Conservation (phyloP, 202 grass and related monocot genomes). For the Schoenoplectus tabernaemontani region DNA sequence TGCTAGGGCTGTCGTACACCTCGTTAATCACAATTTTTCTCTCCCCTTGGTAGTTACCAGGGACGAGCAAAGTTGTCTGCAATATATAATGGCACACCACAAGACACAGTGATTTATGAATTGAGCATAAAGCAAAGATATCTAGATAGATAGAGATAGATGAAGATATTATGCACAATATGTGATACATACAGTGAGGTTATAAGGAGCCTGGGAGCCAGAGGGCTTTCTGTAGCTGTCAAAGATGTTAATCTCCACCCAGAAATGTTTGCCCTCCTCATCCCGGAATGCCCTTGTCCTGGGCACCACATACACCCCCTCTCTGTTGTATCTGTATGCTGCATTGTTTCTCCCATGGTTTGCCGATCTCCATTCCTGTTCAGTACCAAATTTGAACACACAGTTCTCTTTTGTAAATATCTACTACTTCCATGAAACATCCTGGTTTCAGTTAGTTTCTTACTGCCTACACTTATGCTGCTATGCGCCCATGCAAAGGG, state of each 20-base stretch:
- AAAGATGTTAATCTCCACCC: conserved; percentile 76
- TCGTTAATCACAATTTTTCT: conserved; percentile 51
- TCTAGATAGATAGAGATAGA: not conserved
- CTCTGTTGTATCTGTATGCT: conserved; percentile 51
- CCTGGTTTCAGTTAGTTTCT: conserved; percentile 14
- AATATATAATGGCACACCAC: conserved; percentile 18
- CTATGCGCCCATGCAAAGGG: conserved; percentile 1
- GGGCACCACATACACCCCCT: conserved; percentile 59
- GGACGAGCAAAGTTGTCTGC: conserved; percentile 87
- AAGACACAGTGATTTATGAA: not conserved
- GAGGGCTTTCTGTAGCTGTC: conserved; percentile 73
- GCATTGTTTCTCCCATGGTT: conserved; percentile 79
- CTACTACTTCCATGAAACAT: not conserved
- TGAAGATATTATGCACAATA: not conserved
- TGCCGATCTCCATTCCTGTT: conserved; percentile 78
- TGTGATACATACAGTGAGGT: conserved; percentile 58
- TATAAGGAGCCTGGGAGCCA: conserved; percentile 88
- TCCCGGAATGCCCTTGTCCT: conserved; percentile 69
- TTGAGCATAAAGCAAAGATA: not conserved
- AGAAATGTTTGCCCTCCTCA: conserved; percentile 91
- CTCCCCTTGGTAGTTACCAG: conserved; percentile 93
- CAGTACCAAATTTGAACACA: conserved; percentile 13
- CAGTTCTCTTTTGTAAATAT: not conserved
- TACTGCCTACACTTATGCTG: conserved; percentile 9
- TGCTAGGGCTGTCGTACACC: conserved; percentile 52